A percentile compares a stretch with the other conserved stretches of the same genome.
phyloP scores from a whole-genome alignment of 2,329 filamentous ascomycete genomes.

The Neodidymelliopsis sp. region DNA sequence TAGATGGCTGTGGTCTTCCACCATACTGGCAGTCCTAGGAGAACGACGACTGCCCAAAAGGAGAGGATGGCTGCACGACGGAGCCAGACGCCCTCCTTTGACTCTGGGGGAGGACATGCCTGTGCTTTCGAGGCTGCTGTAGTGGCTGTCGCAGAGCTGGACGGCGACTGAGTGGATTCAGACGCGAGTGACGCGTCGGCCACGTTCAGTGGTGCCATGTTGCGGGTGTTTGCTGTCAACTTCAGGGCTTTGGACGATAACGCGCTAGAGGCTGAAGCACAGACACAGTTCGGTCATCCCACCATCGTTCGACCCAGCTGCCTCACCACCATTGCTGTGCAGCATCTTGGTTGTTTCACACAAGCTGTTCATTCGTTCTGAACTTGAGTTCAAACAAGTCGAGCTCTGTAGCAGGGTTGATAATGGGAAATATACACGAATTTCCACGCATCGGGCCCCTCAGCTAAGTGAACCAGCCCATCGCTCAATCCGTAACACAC shows the following conservation, averaged over 20 bases:
- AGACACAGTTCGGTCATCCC: constrained; percentile 13
- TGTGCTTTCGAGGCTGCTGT: constrained; percentile 10
- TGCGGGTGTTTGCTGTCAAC: constrained; percentile 32
- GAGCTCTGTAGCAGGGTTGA: too few species aligned
- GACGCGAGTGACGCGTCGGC: constrained; percentile 32
- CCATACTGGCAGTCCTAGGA: constrained; percentile 91
- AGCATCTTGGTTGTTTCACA: too few species aligned
- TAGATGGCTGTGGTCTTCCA: constrained; percentile 94
- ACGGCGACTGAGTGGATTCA: constrained; percentile 8
- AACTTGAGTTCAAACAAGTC: too few species aligned
- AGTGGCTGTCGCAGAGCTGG: constrained; percentile 2
- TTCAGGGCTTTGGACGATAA: constrained; percentile 13
- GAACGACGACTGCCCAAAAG: constrained; percentile 87
- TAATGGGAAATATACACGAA: too few species aligned
- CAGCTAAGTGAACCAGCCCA: background rate
- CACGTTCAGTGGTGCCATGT: constrained; percentile 35
- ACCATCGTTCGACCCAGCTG: constrained; percentile 9
- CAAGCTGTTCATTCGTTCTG: too few species aligned
- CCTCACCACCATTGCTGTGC: background rate
- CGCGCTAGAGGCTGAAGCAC: constrained; percentile 22
- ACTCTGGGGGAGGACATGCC: constrained; percentile 75
- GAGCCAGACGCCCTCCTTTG: constrained; percentile 70
- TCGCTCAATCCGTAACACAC: background rate
- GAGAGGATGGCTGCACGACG: constrained; percentile 80
- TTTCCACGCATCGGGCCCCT: too few species aligned